Evolutionary conservation across 768 basidiomycete genomes (phyloP).

Genomic region (Coprinopsis cinerea): DNA sequence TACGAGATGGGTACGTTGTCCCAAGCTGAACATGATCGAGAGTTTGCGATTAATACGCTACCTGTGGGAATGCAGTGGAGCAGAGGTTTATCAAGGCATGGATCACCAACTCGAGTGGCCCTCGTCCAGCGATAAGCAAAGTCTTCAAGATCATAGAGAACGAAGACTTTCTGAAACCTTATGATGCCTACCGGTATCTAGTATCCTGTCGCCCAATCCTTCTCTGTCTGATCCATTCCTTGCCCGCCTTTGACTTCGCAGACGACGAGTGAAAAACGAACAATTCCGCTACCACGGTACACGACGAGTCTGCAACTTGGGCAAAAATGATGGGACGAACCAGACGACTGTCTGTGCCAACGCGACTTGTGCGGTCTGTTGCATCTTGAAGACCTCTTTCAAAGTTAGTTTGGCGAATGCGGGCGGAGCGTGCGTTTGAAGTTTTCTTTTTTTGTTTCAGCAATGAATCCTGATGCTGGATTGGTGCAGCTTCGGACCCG

Average conservation of each 20-base stretch:
- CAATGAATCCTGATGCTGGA: neutral
- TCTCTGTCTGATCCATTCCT: neutral
- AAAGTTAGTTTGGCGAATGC: constrained; percentile 24
- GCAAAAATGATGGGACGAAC: constrained; percentile 15
- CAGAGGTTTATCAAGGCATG: constrained; percentile 14
- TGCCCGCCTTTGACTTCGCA: no score
- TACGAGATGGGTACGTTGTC: constrained; percentile 16
- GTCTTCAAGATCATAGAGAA: constrained; percentile 16
- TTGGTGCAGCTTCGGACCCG: constrained; percentile 3
- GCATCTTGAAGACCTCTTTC: constrained; percentile 27
- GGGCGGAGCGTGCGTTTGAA: constrained; percentile 22
- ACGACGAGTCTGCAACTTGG: constrained; percentile 20
- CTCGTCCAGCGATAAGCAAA: constrained; percentile 9
- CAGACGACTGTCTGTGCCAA: constrained; percentile 20
- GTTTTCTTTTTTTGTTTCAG: neutral
- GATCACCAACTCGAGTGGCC: constrained; percentile 6
- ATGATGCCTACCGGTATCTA: constrained; percentile 13
- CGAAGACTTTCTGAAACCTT: constrained; percentile 13
- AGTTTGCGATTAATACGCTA: neutral
- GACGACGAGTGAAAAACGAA: constrained; percentile 22
- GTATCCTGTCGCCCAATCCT: neutral
- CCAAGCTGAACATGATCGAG: no score
- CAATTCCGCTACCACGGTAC: constrained; percentile 29
- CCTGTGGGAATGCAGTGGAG: constrained; percentile 11
- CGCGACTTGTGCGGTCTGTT: constrained; percentile 19